Percentiles rank a stretch among this genome's conserved stretches.
Conservation (phyloP, 805 yeast species). For the Candida alai region DNA sequence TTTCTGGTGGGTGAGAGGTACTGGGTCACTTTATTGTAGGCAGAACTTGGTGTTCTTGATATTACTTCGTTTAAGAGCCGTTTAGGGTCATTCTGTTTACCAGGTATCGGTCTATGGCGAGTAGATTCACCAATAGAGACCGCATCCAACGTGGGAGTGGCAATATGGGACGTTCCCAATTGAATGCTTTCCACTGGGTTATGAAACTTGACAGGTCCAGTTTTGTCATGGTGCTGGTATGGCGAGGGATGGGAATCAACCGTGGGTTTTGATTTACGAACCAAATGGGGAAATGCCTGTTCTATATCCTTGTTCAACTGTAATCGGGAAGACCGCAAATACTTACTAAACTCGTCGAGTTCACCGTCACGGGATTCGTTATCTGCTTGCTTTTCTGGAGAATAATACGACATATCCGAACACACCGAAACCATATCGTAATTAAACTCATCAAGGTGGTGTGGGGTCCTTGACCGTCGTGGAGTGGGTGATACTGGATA, state of each 20-base stretch:
- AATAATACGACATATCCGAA: constrained; percentile 21
- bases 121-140: constrained; percentile 13
- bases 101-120: constrained; percentile 10
- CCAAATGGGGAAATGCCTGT: constrained; percentile 25
- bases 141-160: constrained; percentile 31
- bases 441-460: constrained; percentile 7
- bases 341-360: constrained; percentile 28
- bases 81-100: constrained; percentile 12
- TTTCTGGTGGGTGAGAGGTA: background rate
- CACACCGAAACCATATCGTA: constrained; percentile 15
- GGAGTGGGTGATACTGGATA: constrained; percentile 8
- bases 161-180: constrained; percentile 12
- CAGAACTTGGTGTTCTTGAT: constrained; percentile 1
- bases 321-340: constrained; percentile 29
- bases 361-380: constrained; percentile 8
- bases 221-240: no score
- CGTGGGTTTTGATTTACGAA: background rate
- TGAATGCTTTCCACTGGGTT: constrained; percentile 32
- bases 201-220: constrained; percentile 26
- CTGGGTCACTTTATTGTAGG: background rate
- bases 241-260: constrained; percentile 3
- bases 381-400: constrained; percentile 12
- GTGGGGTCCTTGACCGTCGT: background rate
- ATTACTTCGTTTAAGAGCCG: constrained; percentile 10
- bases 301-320: constrained; percentile 18